A percentile compares a stretch with the other conserved stretches of the same genome.
These are phyloP conservation scores for Globisporangium recalcitrans DNA, from an alignment of 352 stramenopile species.

Conservation along the genomic window DNA sequence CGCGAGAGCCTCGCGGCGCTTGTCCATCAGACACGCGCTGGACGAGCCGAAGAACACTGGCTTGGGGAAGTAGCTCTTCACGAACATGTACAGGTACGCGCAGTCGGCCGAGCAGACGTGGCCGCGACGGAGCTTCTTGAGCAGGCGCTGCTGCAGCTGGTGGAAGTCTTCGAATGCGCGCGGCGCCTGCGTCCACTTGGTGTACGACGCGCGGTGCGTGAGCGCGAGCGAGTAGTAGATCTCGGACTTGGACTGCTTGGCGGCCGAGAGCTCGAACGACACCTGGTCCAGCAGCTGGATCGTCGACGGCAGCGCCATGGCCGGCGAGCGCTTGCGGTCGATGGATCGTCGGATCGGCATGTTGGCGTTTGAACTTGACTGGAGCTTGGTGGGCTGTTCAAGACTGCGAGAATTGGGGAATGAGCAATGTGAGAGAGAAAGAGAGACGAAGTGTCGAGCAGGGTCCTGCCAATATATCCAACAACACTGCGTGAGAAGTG, in stretches of 20 bases:
- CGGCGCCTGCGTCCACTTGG: constrained; percentile 39
- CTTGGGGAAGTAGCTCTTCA: constrained; percentile 79
- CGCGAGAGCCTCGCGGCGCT: constrained; percentile 46
- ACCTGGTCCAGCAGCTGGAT: constrained; percentile 20
- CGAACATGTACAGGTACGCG: constrained; percentile 64
- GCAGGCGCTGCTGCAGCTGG: constrained; percentile 54
- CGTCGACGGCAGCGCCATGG: not conserved
- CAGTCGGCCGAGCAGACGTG: constrained; percentile 74
- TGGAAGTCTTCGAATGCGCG: constrained; percentile 76
- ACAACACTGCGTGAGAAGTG: too few species aligned
- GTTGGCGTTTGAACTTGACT: not conserved
- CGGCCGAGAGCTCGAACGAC: constrained; percentile 34
- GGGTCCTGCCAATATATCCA: too few species aligned
- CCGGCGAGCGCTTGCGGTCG: not conserved
- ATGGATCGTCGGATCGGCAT: not conserved
- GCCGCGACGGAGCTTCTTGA: constrained; percentile 57
- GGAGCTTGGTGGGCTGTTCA: not conserved
- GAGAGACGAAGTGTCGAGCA: too few species aligned
- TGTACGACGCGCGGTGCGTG: constrained; percentile 25
- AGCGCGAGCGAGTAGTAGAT: constrained; percentile 62
- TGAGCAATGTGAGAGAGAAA: not conserved
- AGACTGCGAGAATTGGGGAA: not conserved
- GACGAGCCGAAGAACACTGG: constrained; percentile 47
- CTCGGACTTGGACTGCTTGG: constrained; percentile 40
- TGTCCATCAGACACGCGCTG: constrained; percentile 34